Evolutionary conservation across 345 rosid genomes (phyloP).

Genomic region (Orychophragmus violaceus): DNA sequence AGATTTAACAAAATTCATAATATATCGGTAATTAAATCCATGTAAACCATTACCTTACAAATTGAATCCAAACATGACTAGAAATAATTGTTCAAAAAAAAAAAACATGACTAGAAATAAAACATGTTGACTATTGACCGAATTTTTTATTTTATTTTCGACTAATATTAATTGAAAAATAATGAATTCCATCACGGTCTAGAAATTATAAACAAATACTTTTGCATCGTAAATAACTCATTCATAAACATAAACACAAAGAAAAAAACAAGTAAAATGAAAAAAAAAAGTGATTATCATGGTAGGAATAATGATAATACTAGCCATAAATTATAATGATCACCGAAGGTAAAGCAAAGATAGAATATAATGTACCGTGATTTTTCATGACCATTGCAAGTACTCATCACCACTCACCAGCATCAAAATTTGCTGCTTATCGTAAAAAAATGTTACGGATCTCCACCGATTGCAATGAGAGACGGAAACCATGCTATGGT

Average conservation of each 20-base stretch:
- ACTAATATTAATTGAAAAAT: background rate
- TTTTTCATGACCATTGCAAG: background rate
- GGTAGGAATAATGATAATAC: background rate
- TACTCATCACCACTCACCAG: conserved; percentile 4
- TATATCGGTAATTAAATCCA: background rate
- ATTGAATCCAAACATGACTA: background rate
- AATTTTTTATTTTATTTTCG: too few relatives aligned
- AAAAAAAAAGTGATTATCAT: background rate
- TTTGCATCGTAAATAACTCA: background rate
- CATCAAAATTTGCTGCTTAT: conserved; percentile 10
- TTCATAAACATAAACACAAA: background rate
- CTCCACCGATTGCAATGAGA: background rate
- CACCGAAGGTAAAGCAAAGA: conserved; percentile 8
- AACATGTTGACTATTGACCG: too few relatives aligned
- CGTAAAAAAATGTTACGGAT: background rate
- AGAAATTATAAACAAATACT: conserved; percentile 2
- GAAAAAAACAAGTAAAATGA: background rate
- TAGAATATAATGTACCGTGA: conserved; percentile 9
- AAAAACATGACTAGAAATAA: too few relatives aligned
- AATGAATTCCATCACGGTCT: background rate
- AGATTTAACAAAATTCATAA: too few relatives aligned
- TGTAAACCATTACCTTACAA: background rate
- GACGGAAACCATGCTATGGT: background rate
- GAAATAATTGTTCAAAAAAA: background rate
- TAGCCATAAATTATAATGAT: background rate